Evolutionary conservation across 495 filamentous ascomycete species (phyloP), one percentile per base, ranked within the genome.

Genomic region (Penicillium silybi): DNA sequence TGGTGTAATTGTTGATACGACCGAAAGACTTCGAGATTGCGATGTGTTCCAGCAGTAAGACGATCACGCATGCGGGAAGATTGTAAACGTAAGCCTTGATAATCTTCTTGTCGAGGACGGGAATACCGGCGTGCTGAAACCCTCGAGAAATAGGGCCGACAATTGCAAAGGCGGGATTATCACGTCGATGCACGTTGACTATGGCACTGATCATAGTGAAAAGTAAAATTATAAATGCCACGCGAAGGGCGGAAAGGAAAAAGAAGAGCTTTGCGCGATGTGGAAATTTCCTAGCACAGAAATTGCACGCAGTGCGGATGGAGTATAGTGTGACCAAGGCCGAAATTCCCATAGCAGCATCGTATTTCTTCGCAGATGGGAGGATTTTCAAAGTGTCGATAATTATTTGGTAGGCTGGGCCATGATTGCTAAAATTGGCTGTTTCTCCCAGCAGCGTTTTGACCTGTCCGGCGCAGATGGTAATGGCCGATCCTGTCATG

Each of bases 1-100:
- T 96, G n/a, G 83, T 88, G 68, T 97, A 97, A 69, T 96, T 96
- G 73, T 96, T 95, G 60, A 96, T 79, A 29, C 92, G 80, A 6
- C 92, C 92, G 56, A 97, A 97, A 0, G 92, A 96, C 66, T 97
- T 97, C n/a, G 90, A 89, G 51, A 97, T 97, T 13, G 92, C 86
- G 54, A 92, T 90, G 60, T 92, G 88, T 64, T 97, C 92, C 57
- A 97, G 96, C 26, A 96, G 75, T 34, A 96, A 72, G 9, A 97
- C 92, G 57, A 97, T 95, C 41, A 96, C 86, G 0, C 84, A 80
- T 7, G 85, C 85, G 0, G 89, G 89, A 0, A 95, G 69, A 37
- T 89, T 67, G 35, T 65, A 66, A 7, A 75, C 70, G 61, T 90
- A 87, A 6, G 78, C 57, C 4, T 60, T 74, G 59, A 90, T 79